Conservation (phyloP, 305 asterid genomes). For the Andrographis paniculata region DNA sequence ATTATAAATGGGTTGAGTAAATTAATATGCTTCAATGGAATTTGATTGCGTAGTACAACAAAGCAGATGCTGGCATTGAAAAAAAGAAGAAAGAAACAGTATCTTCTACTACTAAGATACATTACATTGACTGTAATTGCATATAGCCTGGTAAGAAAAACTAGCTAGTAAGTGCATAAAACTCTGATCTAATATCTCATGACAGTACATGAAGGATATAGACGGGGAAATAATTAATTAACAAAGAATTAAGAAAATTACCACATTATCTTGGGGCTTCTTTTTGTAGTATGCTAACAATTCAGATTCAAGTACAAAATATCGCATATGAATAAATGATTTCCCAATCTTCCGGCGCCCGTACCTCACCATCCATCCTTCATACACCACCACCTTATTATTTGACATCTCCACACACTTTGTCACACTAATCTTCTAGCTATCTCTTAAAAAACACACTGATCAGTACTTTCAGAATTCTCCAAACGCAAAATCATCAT, state of each 20-base stretch:
- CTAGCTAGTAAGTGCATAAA: background rate
- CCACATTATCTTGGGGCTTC: slow-evolving; percentile 88
- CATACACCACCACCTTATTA: slow-evolving; percentile 83
- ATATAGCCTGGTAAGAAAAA: slow-evolving; percentile 3
- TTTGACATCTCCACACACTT: slow-evolving; percentile 26
- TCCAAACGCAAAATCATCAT: slow-evolving; percentile 9
- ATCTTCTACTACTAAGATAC: slow-evolving; percentile 6
- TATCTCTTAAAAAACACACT: slow-evolving; percentile 1
- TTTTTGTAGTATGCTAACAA: slow-evolving; percentile 89
- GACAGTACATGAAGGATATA: background rate
- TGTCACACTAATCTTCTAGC: slow-evolving; percentile 13
- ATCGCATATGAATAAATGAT: slow-evolving; percentile 90
- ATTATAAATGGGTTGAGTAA: too few species aligned
- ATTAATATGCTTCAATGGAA: too few species aligned
- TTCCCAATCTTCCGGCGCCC: slow-evolving; percentile 93
- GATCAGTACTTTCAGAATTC: slow-evolving; percentile 4
- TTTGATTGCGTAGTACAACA: too few species aligned
- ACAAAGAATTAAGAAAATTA: slow-evolving; percentile 18
- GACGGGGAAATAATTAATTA: background rate
- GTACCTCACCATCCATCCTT: slow-evolving; percentile 99
- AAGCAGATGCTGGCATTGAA: too few species aligned
- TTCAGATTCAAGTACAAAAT: slow-evolving; percentile 78
- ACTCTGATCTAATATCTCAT: slow-evolving; percentile 7
- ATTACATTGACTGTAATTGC: too few species aligned
- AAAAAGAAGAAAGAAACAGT: background rate